Evolutionary conservation across 2,329 filamentous ascomycete species (phyloP).

Genomic region (Diaporthe citrichinensis): DNA sequence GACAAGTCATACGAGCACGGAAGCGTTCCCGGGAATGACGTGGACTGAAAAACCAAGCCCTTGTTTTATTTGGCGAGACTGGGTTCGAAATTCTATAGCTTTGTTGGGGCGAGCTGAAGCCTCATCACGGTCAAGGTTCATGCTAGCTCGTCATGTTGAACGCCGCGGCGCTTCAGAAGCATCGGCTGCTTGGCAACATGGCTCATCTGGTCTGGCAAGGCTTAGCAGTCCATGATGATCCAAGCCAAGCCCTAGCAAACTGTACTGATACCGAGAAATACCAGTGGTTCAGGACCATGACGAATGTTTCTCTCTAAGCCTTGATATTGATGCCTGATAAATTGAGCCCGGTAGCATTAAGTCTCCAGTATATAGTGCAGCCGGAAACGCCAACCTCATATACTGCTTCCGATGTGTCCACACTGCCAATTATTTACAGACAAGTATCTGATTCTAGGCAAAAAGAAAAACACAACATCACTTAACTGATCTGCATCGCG

Average conservation of each 20-base stretch:
- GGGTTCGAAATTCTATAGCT: neutral
- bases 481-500: neutral
- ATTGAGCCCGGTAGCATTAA: neutral
- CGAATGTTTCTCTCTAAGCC: conserved; percentile 7
- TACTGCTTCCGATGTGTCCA: rapidly evolving
- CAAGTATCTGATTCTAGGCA: neutral
- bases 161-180: neutral
- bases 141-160: conserved; percentile 3
- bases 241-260: neutral
- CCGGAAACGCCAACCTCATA: neutral
- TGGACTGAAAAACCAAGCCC: neutral
- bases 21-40: neutral
- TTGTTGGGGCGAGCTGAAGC: conserved; percentile 9
- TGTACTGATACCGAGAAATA: neutral
- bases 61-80: neutral
- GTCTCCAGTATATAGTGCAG: neutral
- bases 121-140: conserved; percentile 1
- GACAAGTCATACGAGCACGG: neutral
- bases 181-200: conserved; percentile 20
- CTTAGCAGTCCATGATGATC: conserved; percentile 18
- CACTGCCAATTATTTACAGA: rapidly evolving
- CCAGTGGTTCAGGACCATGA: neutral
- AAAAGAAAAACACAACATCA: neutral
- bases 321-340: neutral
- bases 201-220: conserved; percentile 19